These are phyloP conservation scores for Rhizopus sp. DNA, from an alignment of 371 early-diverging fungal genomes.

Conservation along the genomic window DNA sequence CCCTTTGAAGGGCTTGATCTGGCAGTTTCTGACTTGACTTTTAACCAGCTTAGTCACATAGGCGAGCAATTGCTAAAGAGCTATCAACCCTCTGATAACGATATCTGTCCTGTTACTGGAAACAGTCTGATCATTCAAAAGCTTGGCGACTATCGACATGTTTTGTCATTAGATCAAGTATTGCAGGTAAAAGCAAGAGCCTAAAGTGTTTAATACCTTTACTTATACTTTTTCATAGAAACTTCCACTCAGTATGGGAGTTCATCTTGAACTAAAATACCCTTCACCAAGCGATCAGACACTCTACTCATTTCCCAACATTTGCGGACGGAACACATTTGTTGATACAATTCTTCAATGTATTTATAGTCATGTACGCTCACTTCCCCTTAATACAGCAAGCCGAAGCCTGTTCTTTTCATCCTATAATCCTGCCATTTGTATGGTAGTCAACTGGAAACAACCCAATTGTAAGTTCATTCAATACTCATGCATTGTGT, in stretches of 20 bases:
- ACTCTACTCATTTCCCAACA: slow-evolving; percentile 53
- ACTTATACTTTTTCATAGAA: slow-evolving; percentile 40
- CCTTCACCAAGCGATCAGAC: slow-evolving; percentile 67
- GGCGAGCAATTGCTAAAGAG: slow-evolving; percentile 33
- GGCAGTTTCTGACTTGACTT: slow-evolving; percentile 62
- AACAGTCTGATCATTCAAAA: slow-evolving; percentile 43
- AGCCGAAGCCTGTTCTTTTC: slow-evolving; percentile 70
- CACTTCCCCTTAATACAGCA: slow-evolving; percentile 31
- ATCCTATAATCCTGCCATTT: slow-evolving; percentile 87
- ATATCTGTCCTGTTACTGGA: slow-evolving; percentile 36
- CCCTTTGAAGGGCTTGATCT: slow-evolving; percentile 60
- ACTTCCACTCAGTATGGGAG: slow-evolving; percentile 74
- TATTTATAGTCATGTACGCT: slow-evolving; percentile 70
- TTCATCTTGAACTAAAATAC: slow-evolving; percentile 84
- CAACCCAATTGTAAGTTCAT: slow-evolving; percentile 87
- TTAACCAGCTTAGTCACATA: slow-evolving; percentile 55
- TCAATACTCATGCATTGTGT: neutral
- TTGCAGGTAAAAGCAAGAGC: slow-evolving; percentile 56
- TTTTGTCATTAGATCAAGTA: slow-evolving; percentile 77
- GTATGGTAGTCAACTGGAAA: slow-evolving; percentile 95
- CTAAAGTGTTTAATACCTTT: neutral
- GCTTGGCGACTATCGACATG: slow-evolving; percentile 42
- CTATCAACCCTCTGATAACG: slow-evolving; percentile 6
- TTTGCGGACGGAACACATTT: slow-evolving; percentile 73
- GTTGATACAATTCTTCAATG: slow-evolving; percentile 84